These are phyloP conservation scores for Aspergillus funiculosus DNA, from an alignment of 495 filamentous ascomycete genomes.

Conservation along the genomic window DNA sequence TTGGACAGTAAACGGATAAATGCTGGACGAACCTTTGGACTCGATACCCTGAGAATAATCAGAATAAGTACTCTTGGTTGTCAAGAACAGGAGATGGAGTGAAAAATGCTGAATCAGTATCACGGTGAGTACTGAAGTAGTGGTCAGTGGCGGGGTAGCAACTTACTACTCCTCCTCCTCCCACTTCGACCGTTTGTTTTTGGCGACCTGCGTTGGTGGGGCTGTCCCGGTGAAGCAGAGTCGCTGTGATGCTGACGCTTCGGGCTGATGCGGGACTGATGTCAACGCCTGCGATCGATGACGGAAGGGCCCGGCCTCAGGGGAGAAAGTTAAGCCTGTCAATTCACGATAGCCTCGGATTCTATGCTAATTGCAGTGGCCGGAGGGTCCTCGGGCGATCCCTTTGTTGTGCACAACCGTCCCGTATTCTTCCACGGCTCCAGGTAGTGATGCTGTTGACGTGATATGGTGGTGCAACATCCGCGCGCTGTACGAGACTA, in stretches of 20 bases:
- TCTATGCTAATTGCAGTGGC: too few relatives aligned
- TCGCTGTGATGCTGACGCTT: slow-evolving; percentile 17
- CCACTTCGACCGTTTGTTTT: slow-evolving; percentile 12
- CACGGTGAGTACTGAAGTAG: slow-evolving; percentile 19
- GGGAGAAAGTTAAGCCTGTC: slow-evolving; percentile 13
- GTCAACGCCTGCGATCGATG: slow-evolving; percentile 32
- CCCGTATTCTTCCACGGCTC: not conserved
- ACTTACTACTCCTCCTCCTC: too few relatives aligned
- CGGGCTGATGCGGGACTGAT: slow-evolving; percentile 49
- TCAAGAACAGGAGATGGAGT: slow-evolving; percentile 1
- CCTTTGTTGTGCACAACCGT: slow-evolving; percentile 5
- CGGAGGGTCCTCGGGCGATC: too few relatives aligned
- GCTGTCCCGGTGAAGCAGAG: slow-evolving; percentile 30
- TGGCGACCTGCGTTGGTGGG: slow-evolving; percentile 28
- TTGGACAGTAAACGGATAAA: too few relatives aligned
- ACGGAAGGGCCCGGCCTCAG: slow-evolving; percentile 32
- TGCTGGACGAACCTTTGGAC: too few relatives aligned
- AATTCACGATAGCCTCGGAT: slow-evolving; percentile 38
- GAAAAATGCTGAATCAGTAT: slow-evolving; percentile 19
- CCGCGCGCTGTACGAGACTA: not conserved
- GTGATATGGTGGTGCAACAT: too few relatives aligned
- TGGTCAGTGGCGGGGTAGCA: slow-evolving; percentile 23
- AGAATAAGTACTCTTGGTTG: too few relatives aligned
- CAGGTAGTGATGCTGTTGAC: too few relatives aligned
- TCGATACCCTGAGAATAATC: too few relatives aligned